Evolutionary conservation across 2,329 filamentous ascomycete genomes (phyloP).

Genomic region (Hypoxylon sp.): DNA sequence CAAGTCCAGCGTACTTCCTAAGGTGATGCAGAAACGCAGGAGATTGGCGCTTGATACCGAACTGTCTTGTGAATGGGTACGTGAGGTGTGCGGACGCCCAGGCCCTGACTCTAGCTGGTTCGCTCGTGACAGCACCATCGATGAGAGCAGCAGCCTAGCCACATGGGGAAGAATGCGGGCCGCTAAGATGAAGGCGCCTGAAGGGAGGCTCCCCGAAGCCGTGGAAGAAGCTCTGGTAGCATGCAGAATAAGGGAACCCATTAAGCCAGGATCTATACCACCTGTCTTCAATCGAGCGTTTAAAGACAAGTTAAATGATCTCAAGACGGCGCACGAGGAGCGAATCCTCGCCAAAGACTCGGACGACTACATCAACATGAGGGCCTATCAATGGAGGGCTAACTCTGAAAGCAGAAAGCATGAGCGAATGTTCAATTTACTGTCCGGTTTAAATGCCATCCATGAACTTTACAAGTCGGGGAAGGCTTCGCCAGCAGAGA

Average conservation of each 20-base stretch:
- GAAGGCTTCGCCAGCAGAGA: conserved; percentile 43
- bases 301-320: conserved; percentile 58
- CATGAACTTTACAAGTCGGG: conserved; percentile 32
- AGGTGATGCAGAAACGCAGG: conserved; percentile 67
- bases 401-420: conserved; percentile 43
- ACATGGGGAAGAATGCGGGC: conserved; percentile 64
- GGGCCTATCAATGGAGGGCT: conserved; percentile 41
- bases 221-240: conserved; percentile 49
- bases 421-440: conserved; percentile 14
- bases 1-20: conserved; percentile 72
- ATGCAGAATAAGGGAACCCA: conserved; percentile 6
- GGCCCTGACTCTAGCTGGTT: conserved; percentile 47
- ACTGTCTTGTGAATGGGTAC: conserved; percentile 70
- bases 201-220: conserved; percentile 59
- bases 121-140: conserved; percentile 63
- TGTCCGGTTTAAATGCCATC: conserved; percentile 28
- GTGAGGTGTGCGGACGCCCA: conserved; percentile 68
- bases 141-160: conserved; percentile 61
- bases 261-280: conserved; percentile 40
- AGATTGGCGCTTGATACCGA: conserved; percentile 73
- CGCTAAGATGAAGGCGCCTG: conserved; percentile 60
- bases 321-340: conserved; percentile 51
- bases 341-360: conserved; percentile 42
- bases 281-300: conserved; percentile 57
- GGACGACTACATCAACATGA: conserved; percentile 41